phyloP scores from a whole-genome alignment of 306 rosid genomes.

The cucumber (Cucumis sativus) region Cucumber_9930_V3 NC_026659.2:4155001-4155500 shows the following conservation, averaged over 20 bases:
- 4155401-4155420: constrained; percentile 24
- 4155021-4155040: constrained; percentile 89
- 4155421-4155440: constrained; percentile 29
- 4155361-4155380: constrained; percentile 20
- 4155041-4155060: constrained; percentile 86
- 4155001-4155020: constrained; percentile 74
- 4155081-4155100: constrained; percentile 71
- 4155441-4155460: constrained; percentile 44
- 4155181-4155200: constrained; percentile 45
- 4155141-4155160: constrained; percentile 58
- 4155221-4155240: constrained; percentile 44
- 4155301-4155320: constrained; percentile 88
- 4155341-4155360: constrained; percentile 85
- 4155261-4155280: constrained; percentile 38
- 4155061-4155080: constrained; percentile 62
- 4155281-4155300: constrained; percentile 67
- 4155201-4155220: constrained; percentile 59
- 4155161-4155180: constrained; percentile 24
- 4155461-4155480: constrained; percentile 79
- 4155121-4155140: constrained; percentile 76
- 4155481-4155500: constrained; percentile 24
- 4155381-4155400: constrained; percentile 46
- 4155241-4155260: constrained; percentile 34
- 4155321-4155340: constrained; percentile 92
- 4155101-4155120: constrained; percentile 84